Conservation (phyloP, 345 rosid species). For the Eucalyptus urophylla region DNA sequence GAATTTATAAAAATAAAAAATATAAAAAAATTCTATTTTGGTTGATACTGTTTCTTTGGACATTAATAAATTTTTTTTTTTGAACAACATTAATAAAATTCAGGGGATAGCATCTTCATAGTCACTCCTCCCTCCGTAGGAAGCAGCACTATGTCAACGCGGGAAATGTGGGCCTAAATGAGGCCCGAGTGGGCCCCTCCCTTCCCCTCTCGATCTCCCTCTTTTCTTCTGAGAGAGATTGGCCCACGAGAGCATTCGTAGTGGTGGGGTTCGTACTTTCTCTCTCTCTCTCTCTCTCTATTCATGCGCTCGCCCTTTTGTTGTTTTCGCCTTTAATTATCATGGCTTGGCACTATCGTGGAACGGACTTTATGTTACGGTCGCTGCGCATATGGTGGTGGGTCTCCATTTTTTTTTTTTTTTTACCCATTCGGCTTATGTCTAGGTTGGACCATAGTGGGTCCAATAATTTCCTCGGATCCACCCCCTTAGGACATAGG, state of each 20-base stretch:
- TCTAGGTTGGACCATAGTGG: not conserved
- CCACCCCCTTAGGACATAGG: not conserved
- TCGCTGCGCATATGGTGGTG: not conserved
- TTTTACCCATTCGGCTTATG: not conserved
- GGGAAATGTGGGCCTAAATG: not conserved
- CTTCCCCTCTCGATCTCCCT: not conserved
- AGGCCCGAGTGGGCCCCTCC: not conserved
- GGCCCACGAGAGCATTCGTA: not conserved
- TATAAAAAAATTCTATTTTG: no score
- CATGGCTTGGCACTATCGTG: not conserved
- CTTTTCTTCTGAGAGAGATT: not conserved
- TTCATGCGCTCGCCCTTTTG: not conserved
- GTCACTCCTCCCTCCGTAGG: not conserved
- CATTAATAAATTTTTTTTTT: no score
- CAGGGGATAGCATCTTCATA: not conserved
- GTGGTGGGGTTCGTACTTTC: not conserved
- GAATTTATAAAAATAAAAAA: not conserved
- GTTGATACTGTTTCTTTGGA: not conserved
- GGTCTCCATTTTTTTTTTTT: not conserved
- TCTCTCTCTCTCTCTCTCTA: not conserved
- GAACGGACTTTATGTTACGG: not conserved
- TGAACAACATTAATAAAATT: no score
- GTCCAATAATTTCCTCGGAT: not conserved
- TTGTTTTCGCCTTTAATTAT: not conserved
- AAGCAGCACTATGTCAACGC: not conserved